These are phyloP conservation scores for Acanthamoeba lenticulata DNA, from an alignment of 208 protist species.

Conservation along the genomic window DNA sequence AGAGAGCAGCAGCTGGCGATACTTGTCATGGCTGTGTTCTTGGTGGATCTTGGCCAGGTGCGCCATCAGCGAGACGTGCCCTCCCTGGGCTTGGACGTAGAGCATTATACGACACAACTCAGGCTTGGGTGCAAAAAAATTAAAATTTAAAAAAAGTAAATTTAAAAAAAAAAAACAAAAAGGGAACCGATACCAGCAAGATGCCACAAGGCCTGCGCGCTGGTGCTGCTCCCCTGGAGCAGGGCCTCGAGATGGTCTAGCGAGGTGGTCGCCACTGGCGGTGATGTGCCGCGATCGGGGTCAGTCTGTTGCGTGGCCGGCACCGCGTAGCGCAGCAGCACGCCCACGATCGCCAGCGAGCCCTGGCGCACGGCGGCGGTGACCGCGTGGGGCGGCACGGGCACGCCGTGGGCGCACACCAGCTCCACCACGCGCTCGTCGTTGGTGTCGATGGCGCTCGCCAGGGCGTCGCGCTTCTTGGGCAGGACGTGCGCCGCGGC, in stretches of 20 bases:
- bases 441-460: neutral
- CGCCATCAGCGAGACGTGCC: neutral
- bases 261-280: too few relatives aligned
- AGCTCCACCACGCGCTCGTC: neutral
- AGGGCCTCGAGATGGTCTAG: neutral
- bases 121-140: too few relatives aligned
- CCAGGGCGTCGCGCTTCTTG: neutral
- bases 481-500: neutral
- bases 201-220: neutral
- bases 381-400: neutral
- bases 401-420: neutral
- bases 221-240: neutral
- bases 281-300: neutral
- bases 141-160: too few relatives aligned
- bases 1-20: neutral
- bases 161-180: too few relatives aligned
- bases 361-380: neutral
- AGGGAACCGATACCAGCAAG: neutral
- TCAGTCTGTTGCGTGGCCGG: neutral
- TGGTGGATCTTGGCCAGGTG: neutral
- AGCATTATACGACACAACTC: too few relatives aligned
- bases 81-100: neutral
- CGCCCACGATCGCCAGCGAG: neutral
- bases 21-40: neutral
- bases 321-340: neutral